Conservation (phyloP, 352 stramenopile genomes). For the Globisporangium polare region DNA sequence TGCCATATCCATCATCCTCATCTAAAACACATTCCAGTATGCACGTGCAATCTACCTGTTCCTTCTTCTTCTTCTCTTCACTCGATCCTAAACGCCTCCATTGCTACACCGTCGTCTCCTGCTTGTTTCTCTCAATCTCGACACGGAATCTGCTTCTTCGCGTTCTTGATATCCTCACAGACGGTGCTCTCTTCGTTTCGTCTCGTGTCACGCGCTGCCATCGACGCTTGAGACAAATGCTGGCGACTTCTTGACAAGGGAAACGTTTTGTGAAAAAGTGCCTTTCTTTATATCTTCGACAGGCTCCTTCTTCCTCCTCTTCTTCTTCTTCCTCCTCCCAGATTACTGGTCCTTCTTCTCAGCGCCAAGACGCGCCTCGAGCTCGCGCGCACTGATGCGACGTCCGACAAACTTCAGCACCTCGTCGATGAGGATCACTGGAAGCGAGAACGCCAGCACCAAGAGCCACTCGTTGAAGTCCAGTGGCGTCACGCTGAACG, state of each 20-base stretch:
- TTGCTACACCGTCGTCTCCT: neutral
- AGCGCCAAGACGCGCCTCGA: conserved; percentile 50
- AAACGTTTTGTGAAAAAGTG: conserved; percentile 1
- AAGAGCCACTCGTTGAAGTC: conserved; percentile 91
- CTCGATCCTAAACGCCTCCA: neutral
- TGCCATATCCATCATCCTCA: neutral
- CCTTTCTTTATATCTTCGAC: conserved; percentile 7
- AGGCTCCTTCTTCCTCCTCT: neutral
- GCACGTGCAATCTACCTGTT: conserved; percentile 7
- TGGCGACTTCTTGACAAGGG: neutral
- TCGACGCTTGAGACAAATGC: conserved; percentile 3
- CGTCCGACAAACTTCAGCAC: conserved; percentile 92
- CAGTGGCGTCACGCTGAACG: conserved; percentile 92
- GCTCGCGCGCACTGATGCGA: conserved; percentile 68
- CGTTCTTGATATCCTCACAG: neutral
- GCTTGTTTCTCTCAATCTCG: conserved; percentile 3
- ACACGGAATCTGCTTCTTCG: neutral
- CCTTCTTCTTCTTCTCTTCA: conserved; percentile 6
- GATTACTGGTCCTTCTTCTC: conserved; percentile 56
- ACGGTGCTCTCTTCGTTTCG: neutral
- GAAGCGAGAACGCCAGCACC: conserved; percentile 90
- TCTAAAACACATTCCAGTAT: conserved; percentile 5
- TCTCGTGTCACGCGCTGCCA: conserved; percentile 5
- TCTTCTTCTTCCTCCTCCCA: neutral
- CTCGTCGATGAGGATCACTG: conserved; percentile 94